phyloP scores from a whole-genome alignment of 192 early-diverging fungal genomes.

The Linnemannia hyalina region DNA sequence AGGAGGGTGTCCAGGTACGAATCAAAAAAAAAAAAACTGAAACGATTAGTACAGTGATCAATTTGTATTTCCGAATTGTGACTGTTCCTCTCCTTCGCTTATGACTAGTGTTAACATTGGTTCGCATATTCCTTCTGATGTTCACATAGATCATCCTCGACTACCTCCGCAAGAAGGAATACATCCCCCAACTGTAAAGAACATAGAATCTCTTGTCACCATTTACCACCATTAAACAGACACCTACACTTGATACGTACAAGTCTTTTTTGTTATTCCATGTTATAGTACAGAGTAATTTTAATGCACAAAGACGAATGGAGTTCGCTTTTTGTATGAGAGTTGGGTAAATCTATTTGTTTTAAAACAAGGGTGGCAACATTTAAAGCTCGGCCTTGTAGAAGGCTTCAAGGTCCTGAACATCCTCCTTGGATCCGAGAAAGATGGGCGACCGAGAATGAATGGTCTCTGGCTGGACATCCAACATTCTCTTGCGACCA shows the following conservation, averaged over 20 bases:
- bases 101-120: background rate
- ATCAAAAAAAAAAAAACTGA: background rate
- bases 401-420: slow-evolving; percentile 84
- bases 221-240: background rate
- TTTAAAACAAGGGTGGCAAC: background rate
- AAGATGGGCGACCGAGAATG: slow-evolving; percentile 94
- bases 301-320: slow-evolving; percentile 5
- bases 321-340: background rate
- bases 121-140: too few species aligned
- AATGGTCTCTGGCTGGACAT: slow-evolving; percentile 87
- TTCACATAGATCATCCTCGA: slow-evolving; percentile 43
- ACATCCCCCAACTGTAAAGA: slow-evolving; percentile 35
- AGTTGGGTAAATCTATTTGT: background rate
- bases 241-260: background rate
- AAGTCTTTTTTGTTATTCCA: background rate
- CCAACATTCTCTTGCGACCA: slow-evolving; percentile 85
- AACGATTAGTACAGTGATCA: too few species aligned
- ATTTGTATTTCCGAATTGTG: background rate
- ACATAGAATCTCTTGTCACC: background rate
- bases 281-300: background rate
- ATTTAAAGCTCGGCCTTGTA: slow-evolving; percentile 60
- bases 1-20: slow-evolving; percentile 73
- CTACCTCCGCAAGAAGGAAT: slow-evolving; percentile 47
- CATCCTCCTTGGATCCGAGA: slow-evolving; percentile 92
- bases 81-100: background rate